Conservation (phyloP, 768 basidiomycete genomes). For the Pleurotus tuber-regium region DNA sequence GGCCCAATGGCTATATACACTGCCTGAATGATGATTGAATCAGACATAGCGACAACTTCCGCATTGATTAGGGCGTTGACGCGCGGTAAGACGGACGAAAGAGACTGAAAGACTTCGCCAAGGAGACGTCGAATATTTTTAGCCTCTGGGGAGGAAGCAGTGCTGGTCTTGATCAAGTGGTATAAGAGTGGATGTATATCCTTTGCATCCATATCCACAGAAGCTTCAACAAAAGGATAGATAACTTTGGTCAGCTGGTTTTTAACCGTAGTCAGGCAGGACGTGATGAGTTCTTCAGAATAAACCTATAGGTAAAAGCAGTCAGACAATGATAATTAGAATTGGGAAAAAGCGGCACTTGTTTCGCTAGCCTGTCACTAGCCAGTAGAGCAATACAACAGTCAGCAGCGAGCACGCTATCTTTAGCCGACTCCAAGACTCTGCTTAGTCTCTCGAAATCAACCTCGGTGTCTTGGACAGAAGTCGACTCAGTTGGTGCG, state of each 20-base stretch:
- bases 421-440: conserved; percentile 58
- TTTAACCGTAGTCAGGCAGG: conserved; percentile 74
- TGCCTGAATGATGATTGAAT: conserved; percentile 86
- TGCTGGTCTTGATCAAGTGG: conserved; percentile 44
- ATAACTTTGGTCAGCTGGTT: conserved; percentile 76
- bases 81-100: conserved; percentile 69
- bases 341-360: conserved; percentile 42
- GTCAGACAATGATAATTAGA: background rate
- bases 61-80: conserved; percentile 74
- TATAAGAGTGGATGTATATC: conserved; percentile 46
- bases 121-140: conserved; percentile 44
- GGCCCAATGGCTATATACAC: conserved; percentile 94
- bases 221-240: conserved; percentile 84
- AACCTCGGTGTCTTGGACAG: conserved; percentile 35
- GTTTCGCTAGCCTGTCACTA: conserved; percentile 80
- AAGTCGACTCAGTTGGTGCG: conserved; percentile 17
- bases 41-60: conserved; percentile 78
- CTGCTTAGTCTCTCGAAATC: conserved; percentile 50
- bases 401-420: conserved; percentile 81
- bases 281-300: conserved; percentile 89
- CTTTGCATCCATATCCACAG: conserved; percentile 36
- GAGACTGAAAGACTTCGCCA: conserved; percentile 69
- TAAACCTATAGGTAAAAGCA: conserved; percentile 57
- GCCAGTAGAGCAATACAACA: conserved; percentile 77
- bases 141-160: conserved; percentile 22